These are phyloP conservation scores for Zostera marina DNA, from an alignment of 116 monocot species.

Conservation along the genomic window DNA sequence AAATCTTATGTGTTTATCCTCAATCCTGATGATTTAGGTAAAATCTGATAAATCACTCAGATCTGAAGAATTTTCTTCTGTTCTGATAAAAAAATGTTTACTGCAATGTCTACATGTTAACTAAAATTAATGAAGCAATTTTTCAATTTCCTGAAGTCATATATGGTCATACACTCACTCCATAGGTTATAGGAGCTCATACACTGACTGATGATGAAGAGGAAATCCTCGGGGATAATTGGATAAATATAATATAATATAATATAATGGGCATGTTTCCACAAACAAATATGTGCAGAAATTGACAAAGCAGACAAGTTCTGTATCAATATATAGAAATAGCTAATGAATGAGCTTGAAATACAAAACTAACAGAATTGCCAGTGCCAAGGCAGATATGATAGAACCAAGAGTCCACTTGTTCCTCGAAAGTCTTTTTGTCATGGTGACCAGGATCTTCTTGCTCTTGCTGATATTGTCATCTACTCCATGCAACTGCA, in stretches of 20 bases:
- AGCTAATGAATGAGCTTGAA: constrained; percentile 31
- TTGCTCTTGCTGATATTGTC: constrained; percentile 57
- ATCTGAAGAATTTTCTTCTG: too few species aligned
- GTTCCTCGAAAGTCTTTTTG: constrained; percentile 31
- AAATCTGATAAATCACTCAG: too few species aligned
- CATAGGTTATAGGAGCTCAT: background rate
- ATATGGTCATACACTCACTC: too few species aligned
- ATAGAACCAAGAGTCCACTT: constrained; percentile 41
- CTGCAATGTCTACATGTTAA: too few species aligned
- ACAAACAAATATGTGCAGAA: constrained; percentile 2
- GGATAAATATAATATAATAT: too few species aligned
- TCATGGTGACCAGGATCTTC: constrained; percentile 43
- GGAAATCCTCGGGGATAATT: background rate
- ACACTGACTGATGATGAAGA: background rate
- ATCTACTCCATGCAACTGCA: constrained; percentile 56
- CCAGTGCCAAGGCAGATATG: constrained; percentile 19
- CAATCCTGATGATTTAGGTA: too few species aligned
- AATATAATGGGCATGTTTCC: background rate
- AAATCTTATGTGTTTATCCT: too few species aligned
- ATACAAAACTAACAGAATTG: constrained; percentile 29
- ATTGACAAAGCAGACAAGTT: too few species aligned
- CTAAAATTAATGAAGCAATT: background rate
- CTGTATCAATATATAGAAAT: too few species aligned
- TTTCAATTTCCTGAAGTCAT: background rate
- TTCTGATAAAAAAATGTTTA: too few species aligned